Evolutionary conservation across 2,329 filamentous ascomycete species (phyloP), one percentile per base, ranked within the genome.

Genomic region (Acarospora socialis): DNA sequence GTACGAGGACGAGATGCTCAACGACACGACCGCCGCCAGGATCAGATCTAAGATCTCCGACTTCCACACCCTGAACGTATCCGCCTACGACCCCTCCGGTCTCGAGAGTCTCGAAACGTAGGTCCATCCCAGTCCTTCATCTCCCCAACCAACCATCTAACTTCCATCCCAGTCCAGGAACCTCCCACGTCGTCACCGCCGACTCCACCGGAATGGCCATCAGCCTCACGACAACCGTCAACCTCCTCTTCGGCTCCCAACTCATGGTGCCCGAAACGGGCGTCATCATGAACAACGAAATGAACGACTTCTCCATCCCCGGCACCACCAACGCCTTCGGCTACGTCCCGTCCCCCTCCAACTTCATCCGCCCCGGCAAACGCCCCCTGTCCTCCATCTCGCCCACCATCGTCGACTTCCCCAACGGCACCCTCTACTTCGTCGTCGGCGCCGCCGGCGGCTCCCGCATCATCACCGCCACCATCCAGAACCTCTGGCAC

Each of bases 201-300:
- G 87, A 94, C 52, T 54, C 56, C 5, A 65, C 68, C 0, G 86
- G 86, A 5, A 63, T 93, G 52, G 74, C 83, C 2, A 68, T 92
- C 21, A 78, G 80, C 1, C 65, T 84, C 8, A 94, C 86, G 0
- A 90, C 83, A 1, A 94, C 87, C 0, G 63, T 94, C 35, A 94
- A 94, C 54, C 64, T 90, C 4, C 65, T 90, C 3, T 95, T 92
- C 46, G 87, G 87, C 27, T 77, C 75, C 17, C 66, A 73, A 13
- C 54, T 92, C 41, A 73, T 92, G 56, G 78, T 87, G 1, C 81
- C 83, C 0, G 68, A 77, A 44, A 86, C 83, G 0, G 86, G 86
- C 12, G 67, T 93, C 36, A 81, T 92, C 34, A 71, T 92, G 61
- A 70, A 70, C 43, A 62, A 69, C 40, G 62, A 70, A 42, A 70